Percentiles rank a stretch among this genome's conserved stretches.
These are phyloP conservation scores for Physcomitrellopsis africana DNA, from an alignment of 225 moss, liverwort and hornwort genomes.

Conservation along the genomic window DNA sequence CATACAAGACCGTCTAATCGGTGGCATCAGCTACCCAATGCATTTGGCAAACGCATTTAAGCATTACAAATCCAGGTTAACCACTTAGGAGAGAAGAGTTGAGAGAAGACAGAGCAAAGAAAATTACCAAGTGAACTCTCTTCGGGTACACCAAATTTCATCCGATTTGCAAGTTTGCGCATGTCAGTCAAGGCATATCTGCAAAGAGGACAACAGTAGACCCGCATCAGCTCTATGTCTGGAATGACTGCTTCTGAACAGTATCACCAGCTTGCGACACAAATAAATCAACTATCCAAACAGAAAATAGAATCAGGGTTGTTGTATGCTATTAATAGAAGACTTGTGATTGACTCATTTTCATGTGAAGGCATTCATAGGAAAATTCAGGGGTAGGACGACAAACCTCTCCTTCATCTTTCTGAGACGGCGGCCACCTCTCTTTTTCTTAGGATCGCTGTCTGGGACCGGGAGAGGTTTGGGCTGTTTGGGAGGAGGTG, in stretches of 20 bases:
- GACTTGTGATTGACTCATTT: neutral
- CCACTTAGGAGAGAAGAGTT: neutral
- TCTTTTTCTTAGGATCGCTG: slow-evolving; percentile 95
- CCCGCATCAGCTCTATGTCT: slow-evolving; percentile 13
- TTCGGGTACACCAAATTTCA: slow-evolving; percentile 95
- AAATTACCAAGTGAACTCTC: slow-evolving; percentile 90
- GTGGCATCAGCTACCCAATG: slow-evolving; percentile 1
- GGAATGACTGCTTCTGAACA: neutral
- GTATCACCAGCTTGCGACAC: neutral
- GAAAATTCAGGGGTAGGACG: neutral
- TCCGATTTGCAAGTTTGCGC: slow-evolving; percentile 98
- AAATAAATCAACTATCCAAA: neutral
- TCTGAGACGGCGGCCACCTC: slow-evolving; percentile 89
- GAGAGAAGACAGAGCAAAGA: neutral
- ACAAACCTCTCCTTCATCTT: slow-evolving; percentile 98
- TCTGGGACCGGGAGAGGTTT: slow-evolving; percentile 96
- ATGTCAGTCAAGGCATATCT: slow-evolving; percentile 98
- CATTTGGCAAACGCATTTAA: neutral
- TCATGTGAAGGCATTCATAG: neutral
- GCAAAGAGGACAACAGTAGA: slow-evolving; percentile 21
- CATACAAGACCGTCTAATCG: slow-evolving; percentile 9
- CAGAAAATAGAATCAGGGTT: neutral
- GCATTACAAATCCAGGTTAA: neutral
- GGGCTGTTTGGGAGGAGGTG: slow-evolving; percentile 93
- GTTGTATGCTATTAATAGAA: neutral